A percentile compares a stretch with the other conserved stretches of the same genome.
These are phyloP conservation scores for Suillus discolor DNA, from an alignment of 768 basidiomycete genomes.

Conservation along the genomic window DNA sequence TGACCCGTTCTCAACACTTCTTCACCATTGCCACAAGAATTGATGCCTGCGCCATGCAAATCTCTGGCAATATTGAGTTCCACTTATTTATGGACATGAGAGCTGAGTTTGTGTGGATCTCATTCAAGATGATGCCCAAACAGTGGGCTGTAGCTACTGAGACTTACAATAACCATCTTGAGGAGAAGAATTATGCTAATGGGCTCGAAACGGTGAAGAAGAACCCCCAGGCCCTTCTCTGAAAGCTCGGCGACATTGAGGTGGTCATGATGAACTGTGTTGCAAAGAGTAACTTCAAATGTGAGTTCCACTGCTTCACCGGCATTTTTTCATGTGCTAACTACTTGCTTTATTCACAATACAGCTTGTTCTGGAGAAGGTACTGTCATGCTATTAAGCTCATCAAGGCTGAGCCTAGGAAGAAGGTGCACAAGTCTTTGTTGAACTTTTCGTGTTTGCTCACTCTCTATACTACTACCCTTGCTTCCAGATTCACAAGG, in stretches of 20 bases:
- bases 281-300: slow-evolving; percentile 14
- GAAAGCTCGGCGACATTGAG: slow-evolving; percentile 16
- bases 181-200: not conserved
- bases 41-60: slow-evolving; percentile 13
- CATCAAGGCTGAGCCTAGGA: slow-evolving; percentile 1
- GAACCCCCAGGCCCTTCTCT: slow-evolving; percentile 16
- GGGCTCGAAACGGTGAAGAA: slow-evolving; percentile 4
- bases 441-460: not conserved
- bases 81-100: slow-evolving; percentile 26
- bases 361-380: slow-evolving; percentile 16
- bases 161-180: slow-evolving; percentile 14
- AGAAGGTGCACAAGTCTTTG: not conserved
- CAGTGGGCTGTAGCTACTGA: slow-evolving; percentile 18
- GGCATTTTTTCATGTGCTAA: not conserved
- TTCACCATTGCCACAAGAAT: slow-evolving; percentile 11
- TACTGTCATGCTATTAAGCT: slow-evolving; percentile 11
- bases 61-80: slow-evolving; percentile 15
- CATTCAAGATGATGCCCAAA: slow-evolving; percentile 21
- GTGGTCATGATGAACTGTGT: slow-evolving; percentile 11
- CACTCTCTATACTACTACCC: not conserved
- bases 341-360: not conserved
- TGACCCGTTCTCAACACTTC: slow-evolving; percentile 6
- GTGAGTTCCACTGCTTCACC: slow-evolving; percentile 9
- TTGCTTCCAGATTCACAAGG: not conserved
- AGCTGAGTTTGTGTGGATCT: slow-evolving; percentile 17